Base-by-base conservation (phyloP, 1,284 basidiomycete genomes). In the Rugosomyces carneus region DNA sequence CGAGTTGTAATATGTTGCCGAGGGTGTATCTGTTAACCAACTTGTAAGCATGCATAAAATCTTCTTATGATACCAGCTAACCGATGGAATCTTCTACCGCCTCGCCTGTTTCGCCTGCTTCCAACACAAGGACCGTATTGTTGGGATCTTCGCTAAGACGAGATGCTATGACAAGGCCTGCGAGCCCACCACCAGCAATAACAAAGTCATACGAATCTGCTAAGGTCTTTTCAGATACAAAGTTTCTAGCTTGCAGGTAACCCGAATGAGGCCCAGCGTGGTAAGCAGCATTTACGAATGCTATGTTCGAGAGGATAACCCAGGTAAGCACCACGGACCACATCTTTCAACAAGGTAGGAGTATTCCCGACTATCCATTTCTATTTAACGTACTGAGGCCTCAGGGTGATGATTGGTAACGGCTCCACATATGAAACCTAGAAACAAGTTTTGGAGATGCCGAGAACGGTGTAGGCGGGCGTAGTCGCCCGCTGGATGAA, bases 121-220 rank as follows among this genome's bases (percentile, higher is more conserved):
- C 86, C 44, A 89, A 71, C 26, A 87, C 81, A 27, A 84, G 73
- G 4, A 89, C 82, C 2, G 81, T 81, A 13, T 68, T 71, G 53
- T 76, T 77, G 0, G 70, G 60, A 67, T 85, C 79, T 51, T 84
- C 86, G 0, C 81, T 75, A 10, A 92, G 70, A 21, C 86, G 75
- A 8, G 75, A 65, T 0, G 86, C 89, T 23, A 91, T 60, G 6
- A 81, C 81, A 19, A 90, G 72, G 23, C 88, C 89, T 1, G 83
- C 84, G 4, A 83, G 73, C 34, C 88, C 87, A 32, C 86, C 86
- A 27, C 80, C 78, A 20, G 68, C 70, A 51, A 80, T 73, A 49
- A 80, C 69, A 57, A 76, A 80, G 60, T 80, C 78, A 59, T 80
- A 81, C 0, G 72, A 62, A 34, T 64, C 56, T 3, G 61, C 58